Percentiles rank a stretch among this genome's conserved stretches.
Conservation (phyloP, 139 green algal species). For the Zygnema circumcarinatum region DNA sequence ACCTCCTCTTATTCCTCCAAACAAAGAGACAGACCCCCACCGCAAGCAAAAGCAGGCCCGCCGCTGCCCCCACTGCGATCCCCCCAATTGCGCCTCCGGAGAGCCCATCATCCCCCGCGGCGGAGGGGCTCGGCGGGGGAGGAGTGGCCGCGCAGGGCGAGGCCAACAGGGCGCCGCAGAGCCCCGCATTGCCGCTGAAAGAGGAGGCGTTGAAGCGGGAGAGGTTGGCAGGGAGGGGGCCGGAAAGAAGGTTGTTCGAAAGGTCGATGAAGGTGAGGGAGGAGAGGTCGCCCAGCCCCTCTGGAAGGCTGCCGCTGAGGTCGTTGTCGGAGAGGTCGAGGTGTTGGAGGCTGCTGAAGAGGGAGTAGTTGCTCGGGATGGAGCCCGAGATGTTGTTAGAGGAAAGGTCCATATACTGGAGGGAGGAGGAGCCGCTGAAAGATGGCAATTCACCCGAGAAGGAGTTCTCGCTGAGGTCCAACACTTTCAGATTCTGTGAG, state of each 20-base stretch:
- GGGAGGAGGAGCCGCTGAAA: background rate
- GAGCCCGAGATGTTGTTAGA: slow-evolving; percentile 23
- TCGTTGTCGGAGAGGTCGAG: slow-evolving; percentile 4
- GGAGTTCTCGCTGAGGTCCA: slow-evolving; percentile 31
- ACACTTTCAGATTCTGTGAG: background rate
- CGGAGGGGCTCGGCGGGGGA: background rate
- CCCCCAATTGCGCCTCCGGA: background rate
- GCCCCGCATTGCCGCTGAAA: background rate
- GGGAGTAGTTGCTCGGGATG: background rate
- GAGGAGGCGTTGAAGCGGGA: background rate
- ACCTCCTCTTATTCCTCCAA: background rate
- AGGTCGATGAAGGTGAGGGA: slow-evolving; percentile 8
- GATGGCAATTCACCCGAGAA: slow-evolving; percentile 13
- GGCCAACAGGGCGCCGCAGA: slow-evolving; percentile 16
- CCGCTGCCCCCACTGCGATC: slow-evolving; percentile 18
- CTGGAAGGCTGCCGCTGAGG: background rate
- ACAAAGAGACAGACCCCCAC: background rate
- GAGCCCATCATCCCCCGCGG: background rate
- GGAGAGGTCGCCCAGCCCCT: background rate
- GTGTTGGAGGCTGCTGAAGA: background rate
- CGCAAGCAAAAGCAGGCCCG: background rate
- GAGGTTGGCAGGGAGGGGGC: slow-evolving; percentile 5
- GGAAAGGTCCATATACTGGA: slow-evolving; percentile 14
- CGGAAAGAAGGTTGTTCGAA: slow-evolving; percentile 21
- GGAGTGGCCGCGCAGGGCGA: background rate